Evolutionary conservation across 495 filamentous ascomycete species (phyloP).

Genomic region (Diplogelasinospora grovesii): DNA sequence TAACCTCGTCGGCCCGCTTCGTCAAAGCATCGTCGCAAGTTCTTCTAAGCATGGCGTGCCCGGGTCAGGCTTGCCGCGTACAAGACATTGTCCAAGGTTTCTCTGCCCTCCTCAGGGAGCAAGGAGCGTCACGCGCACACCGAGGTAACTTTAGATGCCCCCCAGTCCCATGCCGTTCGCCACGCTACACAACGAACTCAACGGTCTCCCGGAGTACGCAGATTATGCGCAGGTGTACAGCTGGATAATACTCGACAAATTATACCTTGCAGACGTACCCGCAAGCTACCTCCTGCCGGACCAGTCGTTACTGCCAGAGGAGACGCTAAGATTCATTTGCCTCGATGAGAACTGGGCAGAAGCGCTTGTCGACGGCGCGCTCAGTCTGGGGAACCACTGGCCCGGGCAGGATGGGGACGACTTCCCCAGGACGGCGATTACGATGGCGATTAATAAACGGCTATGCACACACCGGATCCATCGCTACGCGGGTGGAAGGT

Average conservation of each 20-base stretch:
- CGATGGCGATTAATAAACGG: slow-evolving; percentile 23
- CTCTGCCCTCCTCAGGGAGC: no score
- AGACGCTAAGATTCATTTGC: slow-evolving; percentile 39
- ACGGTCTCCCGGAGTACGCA: slow-evolving; percentile 13
- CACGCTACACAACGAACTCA: slow-evolving; percentile 27
- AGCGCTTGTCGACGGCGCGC: slow-evolving; percentile 39
- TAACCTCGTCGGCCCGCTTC: slow-evolving; percentile 18
- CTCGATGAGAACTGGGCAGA: slow-evolving; percentile 41
- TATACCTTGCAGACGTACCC: slow-evolving; percentile 32
- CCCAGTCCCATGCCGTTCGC: no score
- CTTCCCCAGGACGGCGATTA: slow-evolving; percentile 24
- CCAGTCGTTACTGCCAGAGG: slow-evolving; percentile 27
- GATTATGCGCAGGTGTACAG: slow-evolving; percentile 30
- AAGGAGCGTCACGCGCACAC: no score
- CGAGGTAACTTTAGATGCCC: no score
- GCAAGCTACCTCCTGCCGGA: slow-evolving; percentile 37
- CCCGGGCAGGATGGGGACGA: slow-evolving; percentile 20
- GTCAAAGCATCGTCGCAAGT: no score
- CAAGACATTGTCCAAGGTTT: no score
- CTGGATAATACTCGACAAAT: slow-evolving; percentile 34
- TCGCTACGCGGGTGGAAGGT: slow-evolving; percentile 9
- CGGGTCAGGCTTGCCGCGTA: no score
- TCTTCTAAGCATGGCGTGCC: no score
- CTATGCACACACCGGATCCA: slow-evolving; percentile 5
- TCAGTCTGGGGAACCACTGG: slow-evolving; percentile 36